phyloP scores from a whole-genome alignment of 2,329 filamentous ascomycete species.

The Neofusicoccum cordaticola region DNA sequence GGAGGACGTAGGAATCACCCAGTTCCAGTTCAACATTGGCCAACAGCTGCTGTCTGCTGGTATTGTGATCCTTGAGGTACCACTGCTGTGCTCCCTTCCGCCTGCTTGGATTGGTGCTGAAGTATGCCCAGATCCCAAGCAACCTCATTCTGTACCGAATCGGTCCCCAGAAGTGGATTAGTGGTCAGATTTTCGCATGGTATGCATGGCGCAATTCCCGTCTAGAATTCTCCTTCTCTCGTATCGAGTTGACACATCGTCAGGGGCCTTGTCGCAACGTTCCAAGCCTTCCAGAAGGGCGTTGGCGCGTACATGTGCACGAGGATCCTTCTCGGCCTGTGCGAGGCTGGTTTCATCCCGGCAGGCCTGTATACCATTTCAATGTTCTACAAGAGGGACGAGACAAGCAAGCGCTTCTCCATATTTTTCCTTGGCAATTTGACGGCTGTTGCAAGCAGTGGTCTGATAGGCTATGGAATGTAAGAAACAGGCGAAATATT shows the following conservation, averaged over 20 bases:
- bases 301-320: slow-evolving; percentile 50
- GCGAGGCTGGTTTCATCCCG: slow-evolving; percentile 57
- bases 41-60: slow-evolving; percentile 52
- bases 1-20: slow-evolving; percentile 48
- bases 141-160: slow-evolving; percentile 53
- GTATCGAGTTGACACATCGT: not conserved
- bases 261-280: slow-evolving; percentile 50
- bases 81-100: not conserved
- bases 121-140: slow-evolving; percentile 45
- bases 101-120: slow-evolving; percentile 18
- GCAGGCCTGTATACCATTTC: slow-evolving; percentile 52
- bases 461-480: slow-evolving; percentile 40
- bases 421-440: slow-evolving; percentile 58
- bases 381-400: slow-evolving; percentile 54
- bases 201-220: not conserved
- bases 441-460: slow-evolving; percentile 47
- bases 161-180: slow-evolving; percentile 54
- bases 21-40: slow-evolving; percentile 56
- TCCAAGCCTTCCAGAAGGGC: slow-evolving; percentile 52
- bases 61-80: slow-evolving; percentile 44
- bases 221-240: not conserved
- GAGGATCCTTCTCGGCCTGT: slow-evolving; percentile 52
- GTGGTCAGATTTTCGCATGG: slow-evolving; percentile 53
- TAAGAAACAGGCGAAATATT: not conserved
- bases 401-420: slow-evolving; percentile 53